A percentile compares a stretch with the other conserved stretches of the same genome.
phyloP scores from a whole-genome alignment of 176 grass and related monocot genomes.

The Cocos nucifera region DNA sequence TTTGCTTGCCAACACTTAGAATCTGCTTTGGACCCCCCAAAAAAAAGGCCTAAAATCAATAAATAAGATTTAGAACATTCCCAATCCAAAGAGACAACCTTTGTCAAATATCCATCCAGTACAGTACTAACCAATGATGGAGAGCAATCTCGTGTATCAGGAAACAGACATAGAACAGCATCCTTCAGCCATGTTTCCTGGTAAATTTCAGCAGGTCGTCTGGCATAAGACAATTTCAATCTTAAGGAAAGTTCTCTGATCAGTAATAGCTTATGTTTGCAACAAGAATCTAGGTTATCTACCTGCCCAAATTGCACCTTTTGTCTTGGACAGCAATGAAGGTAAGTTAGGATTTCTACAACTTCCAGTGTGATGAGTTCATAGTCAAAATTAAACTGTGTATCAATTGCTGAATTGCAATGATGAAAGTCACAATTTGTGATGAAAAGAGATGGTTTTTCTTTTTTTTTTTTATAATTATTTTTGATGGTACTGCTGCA shows the following conservation, averaged over 20 bases:
- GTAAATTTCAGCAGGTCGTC: constrained; percentile 34
- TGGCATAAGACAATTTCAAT: constrained; percentile 40
- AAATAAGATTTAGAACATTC: constrained; percentile 9
- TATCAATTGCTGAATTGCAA: too few relatives aligned
- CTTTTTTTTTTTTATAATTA: too few relatives aligned
- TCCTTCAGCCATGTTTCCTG: constrained; percentile 97
- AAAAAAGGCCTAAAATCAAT: constrained; percentile 56
- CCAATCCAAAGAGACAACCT: neutral
- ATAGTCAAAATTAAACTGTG: too few relatives aligned
- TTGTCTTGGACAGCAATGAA: too few relatives aligned
- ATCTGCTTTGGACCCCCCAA: constrained; percentile 71
- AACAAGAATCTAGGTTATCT: neutral
- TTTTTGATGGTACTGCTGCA: too few relatives aligned
- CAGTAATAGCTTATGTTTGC: constrained; percentile 3
- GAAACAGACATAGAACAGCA: constrained; percentile 55
- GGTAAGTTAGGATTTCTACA: too few relatives aligned
- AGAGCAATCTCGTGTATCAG: constrained; percentile 73
- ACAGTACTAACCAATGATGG: constrained; percentile 63
- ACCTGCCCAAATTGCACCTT: too few relatives aligned
- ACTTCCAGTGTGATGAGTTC: too few relatives aligned
- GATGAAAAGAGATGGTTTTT: too few relatives aligned
- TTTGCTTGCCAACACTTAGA: constrained; percentile 50
- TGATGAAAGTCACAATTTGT: too few relatives aligned
- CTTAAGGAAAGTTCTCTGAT: constrained; percentile 18
- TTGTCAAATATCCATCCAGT: constrained; percentile 17